These are phyloP conservation scores for Saccharomycopsis babjevae DNA, from an alignment of 805 yeast genomes.

Conservation along the genomic window DNA sequence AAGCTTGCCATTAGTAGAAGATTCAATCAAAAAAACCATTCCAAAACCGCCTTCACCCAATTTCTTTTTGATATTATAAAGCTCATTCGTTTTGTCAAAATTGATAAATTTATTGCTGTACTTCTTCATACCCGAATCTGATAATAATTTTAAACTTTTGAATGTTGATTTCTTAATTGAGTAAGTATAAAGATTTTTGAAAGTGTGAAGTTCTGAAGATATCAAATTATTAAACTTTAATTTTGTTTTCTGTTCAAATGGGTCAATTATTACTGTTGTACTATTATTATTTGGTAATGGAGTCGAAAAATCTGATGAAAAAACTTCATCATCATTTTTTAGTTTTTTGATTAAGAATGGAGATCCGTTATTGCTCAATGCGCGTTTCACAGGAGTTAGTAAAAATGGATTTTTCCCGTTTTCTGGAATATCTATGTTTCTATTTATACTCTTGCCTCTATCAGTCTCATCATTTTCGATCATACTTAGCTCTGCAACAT, in stretches of 20 bases:
- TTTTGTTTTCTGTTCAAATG: constrained; percentile 37
- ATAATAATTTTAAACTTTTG: neutral
- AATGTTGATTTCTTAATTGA: constrained; percentile 18
- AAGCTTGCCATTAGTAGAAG: constrained; percentile 37
- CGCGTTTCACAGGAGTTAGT: constrained; percentile 8
- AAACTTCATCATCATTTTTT: neutral
- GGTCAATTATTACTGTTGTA: constrained; percentile 26
- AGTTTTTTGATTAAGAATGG: constrained; percentile 1
- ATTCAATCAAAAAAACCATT: constrained; percentile 61
- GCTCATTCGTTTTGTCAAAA: constrained; percentile 22
- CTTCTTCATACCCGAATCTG: constrained; percentile 20
- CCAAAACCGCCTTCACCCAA: constrained; percentile 81
- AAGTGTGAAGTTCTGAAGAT: constrained; percentile 28
- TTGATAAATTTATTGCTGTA: constrained; percentile 26
- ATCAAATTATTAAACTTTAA: constrained; percentile 30
- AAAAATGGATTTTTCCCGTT: constrained; percentile 1
- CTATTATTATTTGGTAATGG: neutral
- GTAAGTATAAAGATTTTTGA: constrained; percentile 26
- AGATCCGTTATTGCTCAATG: constrained; percentile 3
- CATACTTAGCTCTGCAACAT: constrained; percentile 10
- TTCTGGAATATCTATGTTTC: neutral
- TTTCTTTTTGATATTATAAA: constrained; percentile 27
- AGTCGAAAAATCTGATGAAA: neutral
- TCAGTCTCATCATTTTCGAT: constrained; percentile 1
- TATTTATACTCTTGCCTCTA: neutral